phyloP scores from a whole-genome alignment of 768 basidiomycete genomes.

The Leucogyrophana mollusca region DNA sequence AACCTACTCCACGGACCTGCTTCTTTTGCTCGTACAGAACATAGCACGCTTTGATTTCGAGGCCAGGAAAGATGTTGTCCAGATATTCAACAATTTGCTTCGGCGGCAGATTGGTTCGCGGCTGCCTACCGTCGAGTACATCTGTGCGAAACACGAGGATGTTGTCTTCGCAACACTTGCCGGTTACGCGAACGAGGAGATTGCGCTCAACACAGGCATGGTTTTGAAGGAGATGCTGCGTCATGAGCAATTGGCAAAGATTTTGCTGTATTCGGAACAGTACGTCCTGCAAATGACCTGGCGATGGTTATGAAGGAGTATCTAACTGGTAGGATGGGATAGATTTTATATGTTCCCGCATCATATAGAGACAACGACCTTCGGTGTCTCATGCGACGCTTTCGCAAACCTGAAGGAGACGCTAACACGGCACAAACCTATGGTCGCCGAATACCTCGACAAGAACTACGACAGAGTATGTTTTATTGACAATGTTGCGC shows the following conservation, averaged over 20 bases:
- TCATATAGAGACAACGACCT: constrained; percentile 96
- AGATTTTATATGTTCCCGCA: constrained; percentile 97
- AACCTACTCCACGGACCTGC: constrained; percentile 87
- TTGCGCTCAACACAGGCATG: constrained; percentile 98
- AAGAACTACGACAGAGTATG: constrained; percentile 94
- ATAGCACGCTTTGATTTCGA: constrained; percentile 93
- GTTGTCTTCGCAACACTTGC: constrained; percentile 82
- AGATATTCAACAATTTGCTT: constrained; percentile 87
- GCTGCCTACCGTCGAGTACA: constrained; percentile 96
- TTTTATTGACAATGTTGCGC: constrained; percentile 2
- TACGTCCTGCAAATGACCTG: constrained; percentile 40
- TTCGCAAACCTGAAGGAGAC: constrained; percentile 98
- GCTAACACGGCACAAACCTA: constrained; percentile 93
- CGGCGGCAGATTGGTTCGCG: constrained; percentile 91
- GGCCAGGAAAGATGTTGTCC: constrained; percentile 81
- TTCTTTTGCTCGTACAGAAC: constrained; percentile 76
- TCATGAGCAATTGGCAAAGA: constrained; percentile 88
- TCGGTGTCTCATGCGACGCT: constrained; percentile 97
- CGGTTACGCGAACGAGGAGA: constrained; percentile 94
- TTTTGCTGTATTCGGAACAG: constrained; percentile 92
- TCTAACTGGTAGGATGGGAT: neutral
- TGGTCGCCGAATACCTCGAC: constrained; percentile 97
- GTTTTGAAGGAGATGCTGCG: constrained; percentile 95
- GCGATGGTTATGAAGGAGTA: too few relatives aligned
- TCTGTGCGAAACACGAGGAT: constrained; percentile 71